These are phyloP conservation scores for Trichosporon sp. DNA, from an alignment of 1,284 basidiomycete genomes.

Conservation along the genomic window DNA sequence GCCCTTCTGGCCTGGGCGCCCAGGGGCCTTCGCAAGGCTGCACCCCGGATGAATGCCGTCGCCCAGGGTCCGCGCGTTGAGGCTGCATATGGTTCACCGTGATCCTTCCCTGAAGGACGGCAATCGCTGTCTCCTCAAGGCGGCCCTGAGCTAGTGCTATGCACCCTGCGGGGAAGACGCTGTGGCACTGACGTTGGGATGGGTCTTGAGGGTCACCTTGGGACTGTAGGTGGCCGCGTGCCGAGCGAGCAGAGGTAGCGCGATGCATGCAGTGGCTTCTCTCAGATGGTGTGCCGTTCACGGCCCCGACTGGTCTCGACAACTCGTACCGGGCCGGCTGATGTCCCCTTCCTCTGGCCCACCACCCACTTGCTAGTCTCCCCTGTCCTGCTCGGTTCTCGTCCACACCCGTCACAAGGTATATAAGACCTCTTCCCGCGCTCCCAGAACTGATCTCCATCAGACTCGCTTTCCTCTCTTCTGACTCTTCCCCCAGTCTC, in stretches of 20 bases:
- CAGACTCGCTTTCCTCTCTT: constrained; percentile 15
- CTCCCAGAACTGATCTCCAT: constrained; percentile 4
- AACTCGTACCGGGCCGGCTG: not conserved
- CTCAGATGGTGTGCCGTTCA: not conserved
- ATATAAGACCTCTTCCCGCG: constrained; percentile 13
- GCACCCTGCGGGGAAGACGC: constrained; percentile 8
- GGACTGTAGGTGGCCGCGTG: not conserved
- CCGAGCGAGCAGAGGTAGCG: constrained; percentile 13
- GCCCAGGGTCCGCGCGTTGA: not conserved
- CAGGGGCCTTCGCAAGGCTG: not conserved
- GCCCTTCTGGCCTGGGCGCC: not conserved
- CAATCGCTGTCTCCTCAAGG: not conserved
- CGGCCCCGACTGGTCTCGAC: constrained; percentile 7
- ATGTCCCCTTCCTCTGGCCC: constrained; percentile 6
- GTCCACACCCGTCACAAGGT: constrained; percentile 7
- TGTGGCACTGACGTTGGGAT: constrained; percentile 12
- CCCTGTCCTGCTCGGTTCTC: not conserved
- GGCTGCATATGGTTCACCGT: constrained; percentile 12
- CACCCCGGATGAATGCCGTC: constrained; percentile 16
- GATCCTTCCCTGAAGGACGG: constrained; percentile 1
- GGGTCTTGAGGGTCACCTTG: constrained; percentile 8
- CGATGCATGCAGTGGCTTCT: not conserved
- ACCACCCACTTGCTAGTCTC: not conserved
- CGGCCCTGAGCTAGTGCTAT: not conserved
- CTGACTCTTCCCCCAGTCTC: not conserved